Percentiles rank a stretch among this genome's conserved stretches.
These are phyloP conservation scores for Rhizophora mangle DNA, from an alignment of 345 rosid genomes.

Conservation along the genomic window DNA sequence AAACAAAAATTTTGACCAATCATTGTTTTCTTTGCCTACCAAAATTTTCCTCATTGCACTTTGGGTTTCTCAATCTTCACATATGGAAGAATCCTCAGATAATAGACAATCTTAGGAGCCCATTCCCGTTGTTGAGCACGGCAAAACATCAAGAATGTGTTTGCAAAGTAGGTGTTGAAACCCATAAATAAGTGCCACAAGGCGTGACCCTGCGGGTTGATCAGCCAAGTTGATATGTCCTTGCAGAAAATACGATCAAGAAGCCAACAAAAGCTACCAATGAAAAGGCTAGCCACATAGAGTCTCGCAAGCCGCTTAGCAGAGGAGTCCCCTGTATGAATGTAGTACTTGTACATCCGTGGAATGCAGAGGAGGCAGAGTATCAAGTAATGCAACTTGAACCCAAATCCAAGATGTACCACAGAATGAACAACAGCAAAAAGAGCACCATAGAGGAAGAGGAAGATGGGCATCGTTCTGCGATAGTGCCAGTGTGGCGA, in stretches of 20 bases:
- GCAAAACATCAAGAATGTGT: constrained; percentile 91
- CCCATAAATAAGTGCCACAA: constrained; percentile 86
- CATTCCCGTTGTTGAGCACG: constrained; percentile 76
- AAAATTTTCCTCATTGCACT: constrained; percentile 9
- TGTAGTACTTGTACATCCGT: constrained; percentile 86
- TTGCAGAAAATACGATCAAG: constrained; percentile 60
- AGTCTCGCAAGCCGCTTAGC: constrained; percentile 69
- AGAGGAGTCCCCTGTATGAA: constrained; percentile 50
- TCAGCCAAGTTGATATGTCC: constrained; percentile 51
- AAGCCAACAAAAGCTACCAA: constrained; percentile 65
- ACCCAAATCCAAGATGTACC: constrained; percentile 58
- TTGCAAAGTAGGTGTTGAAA: constrained; percentile 75
- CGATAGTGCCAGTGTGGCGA: constrained; percentile 95
- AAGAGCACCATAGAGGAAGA: constrained; percentile 74
- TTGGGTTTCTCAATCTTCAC: constrained; percentile 86
- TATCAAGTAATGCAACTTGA: constrained; percentile 70
- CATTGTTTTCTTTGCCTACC: constrained; percentile 5
- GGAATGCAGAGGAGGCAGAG: constrained; percentile 83
- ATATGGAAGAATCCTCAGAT: constrained; percentile 59
- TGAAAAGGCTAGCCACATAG: constrained; percentile 53
- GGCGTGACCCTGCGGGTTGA: constrained; percentile 88
- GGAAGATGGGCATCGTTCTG: constrained; percentile 87
- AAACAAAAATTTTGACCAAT: constrained; percentile 4
- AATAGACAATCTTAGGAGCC: constrained; percentile 54
- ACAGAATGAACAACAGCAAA: constrained; percentile 63